Evolutionary conservation across 2,329 filamentous ascomycete genomes (phyloP).

Genomic region (Hymenoscyphus occultus): DNA sequence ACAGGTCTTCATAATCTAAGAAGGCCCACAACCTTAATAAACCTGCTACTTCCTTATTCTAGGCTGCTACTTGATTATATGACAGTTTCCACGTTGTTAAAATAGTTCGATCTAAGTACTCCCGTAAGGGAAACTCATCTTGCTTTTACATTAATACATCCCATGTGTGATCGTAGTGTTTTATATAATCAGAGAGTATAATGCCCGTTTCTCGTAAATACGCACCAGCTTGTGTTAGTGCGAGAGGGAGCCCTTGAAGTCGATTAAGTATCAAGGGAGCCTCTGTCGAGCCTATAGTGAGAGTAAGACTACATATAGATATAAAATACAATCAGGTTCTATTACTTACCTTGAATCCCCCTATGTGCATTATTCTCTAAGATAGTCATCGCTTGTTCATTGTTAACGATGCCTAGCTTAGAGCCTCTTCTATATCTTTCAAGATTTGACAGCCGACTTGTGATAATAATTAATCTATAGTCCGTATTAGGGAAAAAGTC

Average conservation of each 20-base stretch:
- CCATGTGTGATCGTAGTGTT: conserved; percentile 42
- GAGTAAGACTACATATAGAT: conserved; percentile 8
- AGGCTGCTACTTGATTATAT: conserved; percentile 37
- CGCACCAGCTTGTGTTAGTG: conserved; percentile 44
- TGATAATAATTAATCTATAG: conserved; percentile 23
- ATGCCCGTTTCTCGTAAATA: conserved; percentile 41
- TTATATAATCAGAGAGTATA: conserved; percentile 44
- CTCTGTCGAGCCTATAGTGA: conserved; percentile 13
- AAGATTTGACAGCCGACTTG: conserved; percentile 22
- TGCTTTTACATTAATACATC: conserved; percentile 33
- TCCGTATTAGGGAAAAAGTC: conserved; percentile 16
- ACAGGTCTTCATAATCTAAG: conserved; percentile 39
- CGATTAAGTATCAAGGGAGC: conserved; percentile 18
- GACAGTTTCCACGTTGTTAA: conserved; percentile 43
- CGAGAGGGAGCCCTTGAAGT: conserved; percentile 42
- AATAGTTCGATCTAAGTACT: conserved; percentile 38
- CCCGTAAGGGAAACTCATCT: conserved; percentile 37
- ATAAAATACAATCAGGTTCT: conserved; percentile 12
- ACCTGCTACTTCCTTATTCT: conserved; percentile 29
- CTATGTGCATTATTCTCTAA: conserved; percentile 14
- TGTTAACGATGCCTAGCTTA: conserved; percentile 13
- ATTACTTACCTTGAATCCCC: conserved; percentile 11
- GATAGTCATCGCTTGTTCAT: conserved; percentile 14
- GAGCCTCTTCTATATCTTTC: conserved; percentile 10
- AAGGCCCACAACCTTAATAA: conserved; percentile 39